phyloP scores from a whole-genome alignment of 305 asterid genomes.

The Plantago coronopus region DNA sequence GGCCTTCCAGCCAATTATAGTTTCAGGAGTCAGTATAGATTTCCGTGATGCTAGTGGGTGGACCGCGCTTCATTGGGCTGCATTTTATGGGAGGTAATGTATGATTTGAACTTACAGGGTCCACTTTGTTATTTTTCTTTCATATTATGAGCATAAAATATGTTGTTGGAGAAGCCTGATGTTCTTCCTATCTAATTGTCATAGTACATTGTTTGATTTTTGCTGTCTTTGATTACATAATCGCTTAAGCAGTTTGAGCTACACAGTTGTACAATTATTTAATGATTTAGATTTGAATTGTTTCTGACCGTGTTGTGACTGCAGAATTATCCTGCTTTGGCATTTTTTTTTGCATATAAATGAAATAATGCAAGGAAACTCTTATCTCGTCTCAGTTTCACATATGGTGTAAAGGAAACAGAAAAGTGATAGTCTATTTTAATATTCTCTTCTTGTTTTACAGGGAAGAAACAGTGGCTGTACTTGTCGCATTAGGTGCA shows the following conservation, averaged over 20 bases:
- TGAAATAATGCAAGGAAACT: not conserved
- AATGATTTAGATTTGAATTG: conserved; percentile 15
- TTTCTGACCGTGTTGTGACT: conserved; percentile 10
- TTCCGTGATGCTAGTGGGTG: conserved; percentile 93
- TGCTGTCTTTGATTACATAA: not conserved
- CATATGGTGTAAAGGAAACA: conserved; percentile 1
- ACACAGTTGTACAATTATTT: conserved; percentile 8
- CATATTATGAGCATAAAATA: not conserved
- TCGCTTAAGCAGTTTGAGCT: not conserved
- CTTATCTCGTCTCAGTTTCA: conserved; percentile 14
- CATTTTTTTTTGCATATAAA: conserved; percentile 5
- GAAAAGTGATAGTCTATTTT: not conserved
- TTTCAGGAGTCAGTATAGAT: conserved; percentile 68
- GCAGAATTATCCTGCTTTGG: conserved; percentile 16
- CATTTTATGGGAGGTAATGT: conserved; percentile 79
- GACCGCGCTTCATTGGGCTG: conserved; percentile 99
- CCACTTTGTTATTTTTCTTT: conserved; percentile 12
- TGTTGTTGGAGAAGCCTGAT: conserved; percentile 10
- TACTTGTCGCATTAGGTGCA: conserved; percentile 81
- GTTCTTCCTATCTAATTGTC: conserved; percentile 9
- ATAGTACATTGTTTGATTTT: conserved; percentile 12
- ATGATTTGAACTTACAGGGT: conserved; percentile 1
- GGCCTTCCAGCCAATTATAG: conserved; percentile 66
- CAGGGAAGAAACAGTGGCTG: conserved; percentile 86
- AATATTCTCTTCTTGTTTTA: conserved; percentile 25